Conservation (phyloP, 345 rosid species). For the Salix brachista region DNA sequence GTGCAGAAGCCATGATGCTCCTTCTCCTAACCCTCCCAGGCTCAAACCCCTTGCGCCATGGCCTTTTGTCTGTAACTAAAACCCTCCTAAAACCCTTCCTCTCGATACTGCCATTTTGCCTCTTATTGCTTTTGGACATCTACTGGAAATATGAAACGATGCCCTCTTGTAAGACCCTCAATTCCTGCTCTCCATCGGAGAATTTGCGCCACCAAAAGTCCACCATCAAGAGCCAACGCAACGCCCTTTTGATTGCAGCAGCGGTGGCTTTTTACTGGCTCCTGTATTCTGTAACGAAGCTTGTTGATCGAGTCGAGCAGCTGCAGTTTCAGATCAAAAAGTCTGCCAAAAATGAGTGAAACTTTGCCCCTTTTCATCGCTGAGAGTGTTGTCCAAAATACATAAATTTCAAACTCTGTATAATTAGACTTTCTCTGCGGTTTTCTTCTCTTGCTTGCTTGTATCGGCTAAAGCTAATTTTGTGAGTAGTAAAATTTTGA, state of each 20-base stretch:
- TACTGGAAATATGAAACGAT: slow-evolving; percentile 93
- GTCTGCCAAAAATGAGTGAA: slow-evolving; percentile 40
- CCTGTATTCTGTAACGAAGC: slow-evolving; percentile 62
- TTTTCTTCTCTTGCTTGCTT: too few species aligned
- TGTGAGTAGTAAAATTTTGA: too few species aligned
- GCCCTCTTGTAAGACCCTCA: slow-evolving; percentile 60
- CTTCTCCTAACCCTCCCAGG: slow-evolving; percentile 81
- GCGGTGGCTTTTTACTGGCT: slow-evolving; percentile 87
- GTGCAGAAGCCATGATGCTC: slow-evolving; percentile 88
- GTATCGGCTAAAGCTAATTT: too few species aligned
- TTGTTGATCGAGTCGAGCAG: slow-evolving; percentile 64
- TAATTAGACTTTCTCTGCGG: too few species aligned
- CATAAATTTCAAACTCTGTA: too few species aligned
- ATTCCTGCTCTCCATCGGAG: slow-evolving; percentile 69
- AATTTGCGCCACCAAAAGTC: slow-evolving; percentile 90
- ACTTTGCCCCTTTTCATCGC: too few species aligned
- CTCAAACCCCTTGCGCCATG: slow-evolving; percentile 64
- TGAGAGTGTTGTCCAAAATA: too few species aligned
- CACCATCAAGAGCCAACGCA: slow-evolving; percentile 83
- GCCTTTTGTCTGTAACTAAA: slow-evolving; percentile 75
- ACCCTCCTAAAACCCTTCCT: slow-evolving; percentile 84
- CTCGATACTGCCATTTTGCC: slow-evolving; percentile 81
- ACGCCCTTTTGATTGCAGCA: slow-evolving; percentile 69
- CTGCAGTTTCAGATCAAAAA: slow-evolving; percentile 68
- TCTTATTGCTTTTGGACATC: slow-evolving; percentile 81